These are phyloP conservation scores for Lipomyces japonicus DNA, from an alignment of 805 yeast genomes.

Conservation along the genomic window DNA sequence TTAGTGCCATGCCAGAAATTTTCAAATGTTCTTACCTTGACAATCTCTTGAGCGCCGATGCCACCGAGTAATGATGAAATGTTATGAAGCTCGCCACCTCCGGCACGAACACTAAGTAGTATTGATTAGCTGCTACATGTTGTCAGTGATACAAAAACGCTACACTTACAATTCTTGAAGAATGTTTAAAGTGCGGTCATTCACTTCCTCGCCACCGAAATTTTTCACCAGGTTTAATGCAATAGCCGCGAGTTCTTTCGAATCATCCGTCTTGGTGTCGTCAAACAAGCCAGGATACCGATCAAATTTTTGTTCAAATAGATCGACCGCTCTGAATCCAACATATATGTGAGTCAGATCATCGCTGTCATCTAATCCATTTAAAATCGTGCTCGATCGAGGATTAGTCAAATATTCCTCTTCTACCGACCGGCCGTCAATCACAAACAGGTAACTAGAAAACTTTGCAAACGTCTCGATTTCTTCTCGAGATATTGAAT, in stretches of 20 bases:
- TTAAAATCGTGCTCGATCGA: conserved; percentile 2
- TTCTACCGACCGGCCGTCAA: conserved; percentile 42
- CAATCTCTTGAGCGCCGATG: conserved; percentile 75
- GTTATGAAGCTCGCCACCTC: conserved; percentile 52
- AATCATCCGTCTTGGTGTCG: conserved; percentile 12
- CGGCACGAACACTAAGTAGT: conserved; percentile 30
- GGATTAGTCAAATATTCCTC: conserved; percentile 19
- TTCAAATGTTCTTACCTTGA: conserved; percentile 46
- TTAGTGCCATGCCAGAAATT: neutral
- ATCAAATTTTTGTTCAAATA: conserved; percentile 27
- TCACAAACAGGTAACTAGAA: conserved; percentile 49
- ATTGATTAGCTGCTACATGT: neutral
- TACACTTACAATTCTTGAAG: conserved; percentile 43
- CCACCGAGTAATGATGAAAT: conserved; percentile 76
- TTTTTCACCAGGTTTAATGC: conserved; percentile 10
- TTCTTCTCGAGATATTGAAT: conserved; percentile 39
- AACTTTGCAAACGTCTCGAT: conserved; percentile 59
- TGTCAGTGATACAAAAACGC: neutral
- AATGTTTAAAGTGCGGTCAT: conserved; percentile 37
- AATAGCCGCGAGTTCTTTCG: conserved; percentile 5
- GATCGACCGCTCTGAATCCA: conserved; percentile 30
- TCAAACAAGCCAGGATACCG: conserved; percentile 20
- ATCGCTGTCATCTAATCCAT: conserved; percentile 23
- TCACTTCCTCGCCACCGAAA: conserved; percentile 13
- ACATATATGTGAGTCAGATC: conserved; percentile 29